Evolutionary conservation across 164 flowering plant species (phyloP), one percentile per base, ranked within the genome.

Genomic region (Hamamelis virginiana): DNA sequence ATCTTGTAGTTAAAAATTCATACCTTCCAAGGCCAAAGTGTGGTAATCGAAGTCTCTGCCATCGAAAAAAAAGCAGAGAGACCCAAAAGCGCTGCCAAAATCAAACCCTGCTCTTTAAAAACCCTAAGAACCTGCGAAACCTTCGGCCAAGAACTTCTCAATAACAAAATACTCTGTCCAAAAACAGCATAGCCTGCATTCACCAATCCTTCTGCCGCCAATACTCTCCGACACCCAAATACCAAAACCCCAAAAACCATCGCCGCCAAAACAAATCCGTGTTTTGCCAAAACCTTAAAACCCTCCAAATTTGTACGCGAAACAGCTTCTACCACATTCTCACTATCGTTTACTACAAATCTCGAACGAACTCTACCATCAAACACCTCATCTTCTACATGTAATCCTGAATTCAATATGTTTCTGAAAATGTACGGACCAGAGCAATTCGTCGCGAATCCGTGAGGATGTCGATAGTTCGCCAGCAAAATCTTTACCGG

Each of bases 11-110:
- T 1, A 28, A 43, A 58, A 63, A 0, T 16, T 8, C 23, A 45
- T 76, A 93, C 99, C 99, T 93, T 96, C 99, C 99, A 96, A n/a
- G 99, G 99, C 99, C 99, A 96, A 26, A 96, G 85, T 1, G 97
- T 93, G 23, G 99, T 93, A 46, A 96, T 93, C 14, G 99, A 87
- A 64, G 99, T 96, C 86, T 96, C 99, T 3, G 99, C 98, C 98
- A 96, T 87, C 0, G 99, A 96, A 80, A 96, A 96, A 79, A 96
- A 91, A 0, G 99, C 99, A 8, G 99, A 96, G 12, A 93, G 78
- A 6, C 95, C 88, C 74, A 96, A 77, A 62, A 96, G 90, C 19
- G 80, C 82, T 16, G 90, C 91, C 73, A 96, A 75, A 56, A 96
- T 50, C 84, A 93, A 76, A 14, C 98, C 98, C 62, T 96, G 97